These are phyloP conservation scores for Castanospermum australe DNA, from an alignment of 306 rosid species.

Conservation along the genomic window DNA sequence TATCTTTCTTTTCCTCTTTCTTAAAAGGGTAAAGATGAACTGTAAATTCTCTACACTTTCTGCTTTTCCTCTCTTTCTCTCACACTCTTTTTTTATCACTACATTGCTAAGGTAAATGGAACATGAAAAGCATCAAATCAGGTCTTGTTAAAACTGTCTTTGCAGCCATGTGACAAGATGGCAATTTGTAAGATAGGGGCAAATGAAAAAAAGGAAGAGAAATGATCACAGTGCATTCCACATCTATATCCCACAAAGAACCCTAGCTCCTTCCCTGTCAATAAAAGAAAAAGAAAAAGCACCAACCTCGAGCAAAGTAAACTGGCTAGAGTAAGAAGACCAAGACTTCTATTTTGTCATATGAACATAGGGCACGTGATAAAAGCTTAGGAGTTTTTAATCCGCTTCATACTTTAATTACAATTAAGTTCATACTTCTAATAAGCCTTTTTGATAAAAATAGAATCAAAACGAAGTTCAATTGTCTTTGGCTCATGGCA, in stretches of 20 bases:
- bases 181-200: neutral
- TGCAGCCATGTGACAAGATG: neutral
- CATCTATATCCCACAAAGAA: constrained; percentile 38
- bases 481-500: neutral
- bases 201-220: neutral
- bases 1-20: constrained; percentile 12
- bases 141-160: neutral
- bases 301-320: neutral
- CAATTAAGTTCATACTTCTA: neutral
- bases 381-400: neutral
- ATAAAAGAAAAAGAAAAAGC: neutral
- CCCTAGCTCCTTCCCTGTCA: neutral
- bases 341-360: neutral
- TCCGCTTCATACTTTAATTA: neutral
- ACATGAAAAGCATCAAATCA: constrained; percentile 24
- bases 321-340: neutral
- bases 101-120: constrained; percentile 15
- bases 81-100: neutral
- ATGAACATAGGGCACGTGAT: neutral
- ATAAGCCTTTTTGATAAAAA: neutral
- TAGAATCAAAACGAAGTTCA: neutral
- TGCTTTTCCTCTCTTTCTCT: neutral
- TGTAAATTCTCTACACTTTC: constrained; percentile 13
- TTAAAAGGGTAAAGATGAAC: neutral
- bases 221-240: constrained; percentile 37